Base-by-base conservation (phyloP, 2,329 filamentous ascomycete genomes). In the Pseudogymnoascus sp. region DNA sequence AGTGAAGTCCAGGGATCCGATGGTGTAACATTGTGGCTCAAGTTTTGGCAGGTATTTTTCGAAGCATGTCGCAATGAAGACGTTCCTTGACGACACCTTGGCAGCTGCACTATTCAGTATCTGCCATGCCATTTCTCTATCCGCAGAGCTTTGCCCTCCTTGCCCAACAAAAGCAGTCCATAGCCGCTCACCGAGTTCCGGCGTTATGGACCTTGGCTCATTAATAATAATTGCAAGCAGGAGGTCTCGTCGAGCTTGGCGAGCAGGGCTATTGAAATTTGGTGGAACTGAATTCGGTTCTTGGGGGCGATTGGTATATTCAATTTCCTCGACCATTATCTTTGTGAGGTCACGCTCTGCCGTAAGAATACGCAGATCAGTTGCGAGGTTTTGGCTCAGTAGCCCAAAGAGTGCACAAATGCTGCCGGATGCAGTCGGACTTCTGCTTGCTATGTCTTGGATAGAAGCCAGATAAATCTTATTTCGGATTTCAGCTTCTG, bases 141-240 rank as follows among this genome's bases (percentile, higher is more conserved):
- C 85, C 7, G 82, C 78, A 3, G 79, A 74, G 22, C 81, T 83
- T 3, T 84, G 74, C 3, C 85, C 83, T 38, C 78, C 74, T 4
- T 80, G 77, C 11, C 90, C 88, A 57, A 96, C 84, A 25, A 94
- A 77, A 38, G 87, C 77, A 61, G 87, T 78, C 90, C 90, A 96
- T 1, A 96, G 78, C 11, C 77, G 77, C 41, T 78, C 75, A 14
- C 87, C 85, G 3, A 89, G 77, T 1, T 87, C 81, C 2, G 77
- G 69, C 0, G 83, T 80, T 53, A 96, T 81, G 0, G 83, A 81
- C 7, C 79, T 75, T 1, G 87, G 80, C n/a, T 83, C 81, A 59
- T 84, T 75, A 35, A 77, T 74, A 35, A 93, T 81, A 37, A 91
- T 78, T 43, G 74, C 76, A 60, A 73, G 75, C 59, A 85, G 80